These are phyloP conservation scores for Vitis riparia DNA, from an alignment of 164 flowering plant genomes.

Conservation along the genomic window DNA sequence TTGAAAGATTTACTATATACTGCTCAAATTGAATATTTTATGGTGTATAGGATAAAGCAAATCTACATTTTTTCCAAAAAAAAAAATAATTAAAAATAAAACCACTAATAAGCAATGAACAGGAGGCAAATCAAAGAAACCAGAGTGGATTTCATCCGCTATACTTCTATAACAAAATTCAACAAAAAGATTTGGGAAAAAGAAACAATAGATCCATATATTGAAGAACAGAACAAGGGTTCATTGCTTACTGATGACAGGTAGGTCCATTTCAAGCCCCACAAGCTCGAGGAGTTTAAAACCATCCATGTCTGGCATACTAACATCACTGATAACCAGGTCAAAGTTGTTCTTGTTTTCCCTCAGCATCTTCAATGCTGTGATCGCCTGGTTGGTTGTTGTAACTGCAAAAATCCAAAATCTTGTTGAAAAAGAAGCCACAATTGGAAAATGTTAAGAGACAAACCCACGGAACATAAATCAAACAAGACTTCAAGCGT, in stretches of 20 bases:
- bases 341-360: conserved; percentile 68
- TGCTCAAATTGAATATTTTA: neutral
- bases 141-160: neutral
- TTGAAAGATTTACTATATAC: neutral
- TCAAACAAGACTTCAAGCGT: neutral
- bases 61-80: no score
- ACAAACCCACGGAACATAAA: neutral
- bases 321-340: conserved; percentile 82
- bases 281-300: conserved; percentile 86
- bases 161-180: neutral
- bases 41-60: no score
- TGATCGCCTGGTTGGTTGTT: conserved; percentile 53
- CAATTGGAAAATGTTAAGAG: neutral
- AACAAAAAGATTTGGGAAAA: neutral
- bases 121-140: neutral
- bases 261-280: conserved; percentile 95
- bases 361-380: conserved; percentile 71
- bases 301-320: conserved; percentile 98
- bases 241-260: conserved; percentile 77
- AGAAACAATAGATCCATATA: neutral
- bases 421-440: conserved; percentile 1
- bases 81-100: neutral
- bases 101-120: neutral
- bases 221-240: neutral
- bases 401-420: conserved; percentile 54